These are phyloP conservation scores for Cicer judaicum DNA, from an alignment of 306 rosid species.

Conservation along the genomic window DNA sequence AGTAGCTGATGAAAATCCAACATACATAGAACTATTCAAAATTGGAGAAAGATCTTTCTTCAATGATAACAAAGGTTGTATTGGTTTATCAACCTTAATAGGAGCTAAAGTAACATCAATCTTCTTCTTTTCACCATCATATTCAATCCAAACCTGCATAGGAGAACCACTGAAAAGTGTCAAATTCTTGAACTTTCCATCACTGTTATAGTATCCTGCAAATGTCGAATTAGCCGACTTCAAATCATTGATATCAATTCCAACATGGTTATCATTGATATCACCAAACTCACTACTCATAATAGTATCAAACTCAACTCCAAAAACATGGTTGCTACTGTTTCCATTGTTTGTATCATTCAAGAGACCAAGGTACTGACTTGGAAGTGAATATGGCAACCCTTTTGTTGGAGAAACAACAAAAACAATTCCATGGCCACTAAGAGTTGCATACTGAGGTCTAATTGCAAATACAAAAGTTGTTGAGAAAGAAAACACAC, in stretches of 20 bases:
- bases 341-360: slow-evolving; percentile 51
- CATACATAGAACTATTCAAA: slow-evolving; percentile 52
- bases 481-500: slow-evolving; percentile 59
- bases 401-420: slow-evolving; percentile 58
- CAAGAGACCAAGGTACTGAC: slow-evolving; percentile 66
- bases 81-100: slow-evolving; percentile 49
- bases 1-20: slow-evolving; percentile 75
- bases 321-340: slow-evolving; percentile 52
- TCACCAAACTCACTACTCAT: slow-evolving; percentile 51
- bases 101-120: slow-evolving; percentile 70
- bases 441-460: slow-evolving; percentile 43
- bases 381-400: slow-evolving; percentile 48
- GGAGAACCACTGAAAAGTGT: slow-evolving; percentile 55
- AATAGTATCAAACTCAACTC: slow-evolving; percentile 71
- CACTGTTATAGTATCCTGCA: slow-evolving; percentile 51
- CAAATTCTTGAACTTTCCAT: slow-evolving; percentile 43
- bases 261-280: slow-evolving; percentile 71
- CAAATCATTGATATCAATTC: slow-evolving; percentile 65
- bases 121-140: slow-evolving; percentile 53
- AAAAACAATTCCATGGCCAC: slow-evolving; percentile 72
- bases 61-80: slow-evolving; percentile 55
- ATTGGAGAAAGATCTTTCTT: slow-evolving; percentile 55
- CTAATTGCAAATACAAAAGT: slow-evolving; percentile 65
- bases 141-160: slow-evolving; percentile 71
- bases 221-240: slow-evolving; percentile 14